Base-by-base conservation (phyloP, 2,329 filamentous ascomycete genomes). In the Pochonia chlamydosporia region DNA sequence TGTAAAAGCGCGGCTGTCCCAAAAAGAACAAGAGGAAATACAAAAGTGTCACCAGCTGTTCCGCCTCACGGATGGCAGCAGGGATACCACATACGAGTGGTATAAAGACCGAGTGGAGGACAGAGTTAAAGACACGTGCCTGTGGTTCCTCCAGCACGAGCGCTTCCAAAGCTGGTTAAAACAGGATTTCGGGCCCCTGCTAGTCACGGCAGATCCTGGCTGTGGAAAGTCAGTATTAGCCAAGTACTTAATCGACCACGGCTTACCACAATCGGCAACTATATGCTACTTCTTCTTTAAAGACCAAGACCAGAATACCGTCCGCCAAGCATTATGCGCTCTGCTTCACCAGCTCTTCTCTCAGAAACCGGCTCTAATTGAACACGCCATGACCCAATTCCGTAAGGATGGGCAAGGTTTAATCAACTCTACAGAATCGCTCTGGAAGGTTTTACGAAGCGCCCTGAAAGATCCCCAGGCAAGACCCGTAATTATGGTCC, bases 211-310 rank as follows among this genome's bases (percentile, higher is more conserved):
- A 3, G 66, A 69, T 49, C 65, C 66, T 21, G 67, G 66, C 0
- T 70, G 63, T 43, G 65, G 67, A 3, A 70, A 69, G 49, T 69
- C 66, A 0, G 65, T 63, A 0, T 44, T 70, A 26, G 59, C 67
- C 9, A 45, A 40, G 18, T 40, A 39, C 8, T 18, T 45, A 10
- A 10, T 40, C 23, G 43, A 45, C 24, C 31, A 63, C 7, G 46
- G 35, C 6, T 49, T 68, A 1, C 55, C 53, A 26, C 14, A 16
- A 5, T 40, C 48, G 40, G 1, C 51, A 46, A 60, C 57, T 1
- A 56, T 67, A 3, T 70, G 66, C 52, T 72, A 45, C 23, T 40
- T 45, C 25, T 45, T 45, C n/a, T 45, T 45, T 25, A 25, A 30
- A 16, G n/a, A 21, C 2, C n/a, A 28, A 9, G 33, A 45, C 23